phyloP scores from a whole-genome alignment of 768 basidiomycete species.

The Collybia nuda region DNA sequence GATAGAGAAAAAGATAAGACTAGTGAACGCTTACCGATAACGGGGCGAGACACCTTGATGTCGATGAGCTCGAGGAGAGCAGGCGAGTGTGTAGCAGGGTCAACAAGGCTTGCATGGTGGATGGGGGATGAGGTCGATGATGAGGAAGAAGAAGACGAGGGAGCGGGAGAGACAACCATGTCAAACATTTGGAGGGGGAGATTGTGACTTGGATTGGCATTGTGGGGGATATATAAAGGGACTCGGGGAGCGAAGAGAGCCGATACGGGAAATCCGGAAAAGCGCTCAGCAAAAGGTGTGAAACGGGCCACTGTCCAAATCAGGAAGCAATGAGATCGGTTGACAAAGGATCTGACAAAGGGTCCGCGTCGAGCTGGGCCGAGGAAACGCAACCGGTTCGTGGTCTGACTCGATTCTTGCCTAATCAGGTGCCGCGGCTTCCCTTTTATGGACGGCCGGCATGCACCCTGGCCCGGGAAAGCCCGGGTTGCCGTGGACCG shows the following conservation, averaged over 20 bases:
- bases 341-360: conserved; percentile 22
- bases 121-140: conserved; percentile 30
- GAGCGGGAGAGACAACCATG: conserved; percentile 18
- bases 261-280: conserved; percentile 32
- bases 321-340: conserved; percentile 18
- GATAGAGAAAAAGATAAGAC: background rate
- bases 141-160: conserved; percentile 20
- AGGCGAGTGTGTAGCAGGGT: conserved; percentile 61
- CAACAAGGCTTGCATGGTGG: conserved; percentile 55
- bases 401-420: conserved; percentile 12
- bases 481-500: conserved; percentile 8
- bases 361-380: conserved; percentile 11
- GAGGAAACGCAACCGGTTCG: conserved; percentile 1
- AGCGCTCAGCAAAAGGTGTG: conserved; percentile 10
- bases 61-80: conserved; percentile 70
- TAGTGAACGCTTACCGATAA: conserved; percentile 58
- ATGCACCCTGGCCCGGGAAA: conserved; percentile 8
- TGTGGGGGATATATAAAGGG: conserved; percentile 30
- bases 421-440: conserved; percentile 15
- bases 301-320: conserved; percentile 10
- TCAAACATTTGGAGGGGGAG: conserved; percentile 18
- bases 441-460: conserved; percentile 12
- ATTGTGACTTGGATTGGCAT: conserved; percentile 12
- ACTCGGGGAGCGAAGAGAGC: conserved; percentile 28
- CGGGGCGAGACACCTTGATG: conserved; percentile 54